Conservation (phyloP, 192 early-diverging fungal species). For the Paraglomus brasilianum region DNA sequence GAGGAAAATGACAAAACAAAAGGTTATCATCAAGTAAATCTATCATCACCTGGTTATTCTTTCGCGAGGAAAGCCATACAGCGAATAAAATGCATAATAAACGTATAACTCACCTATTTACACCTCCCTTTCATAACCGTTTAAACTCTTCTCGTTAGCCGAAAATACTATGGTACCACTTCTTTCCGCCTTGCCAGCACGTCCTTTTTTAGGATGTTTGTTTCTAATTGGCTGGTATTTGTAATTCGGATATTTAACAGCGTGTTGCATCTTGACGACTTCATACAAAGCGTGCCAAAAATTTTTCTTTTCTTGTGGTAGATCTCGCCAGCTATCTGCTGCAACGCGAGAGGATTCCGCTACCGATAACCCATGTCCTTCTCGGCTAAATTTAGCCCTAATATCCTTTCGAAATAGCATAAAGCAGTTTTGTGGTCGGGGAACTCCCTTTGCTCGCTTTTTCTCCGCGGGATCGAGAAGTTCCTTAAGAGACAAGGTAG, state of each 20-base stretch:
- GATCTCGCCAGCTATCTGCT: constrained; percentile 24
- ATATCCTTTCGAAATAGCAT: constrained; percentile 37
- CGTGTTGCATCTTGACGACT: constrained; percentile 16
- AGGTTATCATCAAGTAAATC: too few species aligned
- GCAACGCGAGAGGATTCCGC: constrained; percentile 26
- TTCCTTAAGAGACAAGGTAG: neutral
- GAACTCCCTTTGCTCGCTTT: constrained; percentile 20
- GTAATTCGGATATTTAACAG: constrained; percentile 25
- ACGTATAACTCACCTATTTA: too few species aligned
- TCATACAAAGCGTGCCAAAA: constrained; percentile 13
- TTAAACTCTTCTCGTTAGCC: too few species aligned
- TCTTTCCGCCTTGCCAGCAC: too few species aligned
- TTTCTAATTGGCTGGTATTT: constrained; percentile 36
- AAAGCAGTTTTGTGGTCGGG: constrained; percentile 39
- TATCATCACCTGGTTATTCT: too few species aligned
- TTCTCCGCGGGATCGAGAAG: neutral
- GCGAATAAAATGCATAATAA: too few species aligned
- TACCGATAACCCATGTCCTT: constrained; percentile 28
- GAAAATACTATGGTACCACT: too few species aligned
- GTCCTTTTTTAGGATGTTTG: constrained; percentile 34
- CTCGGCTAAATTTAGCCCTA: neutral
- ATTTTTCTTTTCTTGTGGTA: constrained; percentile 3
- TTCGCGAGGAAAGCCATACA: too few species aligned
- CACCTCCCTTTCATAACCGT: too few species aligned
- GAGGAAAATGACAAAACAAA: too few species aligned